phyloP scores from a whole-genome alignment of 2,329 filamentous ascomycete genomes.

The Phoma sp. region DNA sequence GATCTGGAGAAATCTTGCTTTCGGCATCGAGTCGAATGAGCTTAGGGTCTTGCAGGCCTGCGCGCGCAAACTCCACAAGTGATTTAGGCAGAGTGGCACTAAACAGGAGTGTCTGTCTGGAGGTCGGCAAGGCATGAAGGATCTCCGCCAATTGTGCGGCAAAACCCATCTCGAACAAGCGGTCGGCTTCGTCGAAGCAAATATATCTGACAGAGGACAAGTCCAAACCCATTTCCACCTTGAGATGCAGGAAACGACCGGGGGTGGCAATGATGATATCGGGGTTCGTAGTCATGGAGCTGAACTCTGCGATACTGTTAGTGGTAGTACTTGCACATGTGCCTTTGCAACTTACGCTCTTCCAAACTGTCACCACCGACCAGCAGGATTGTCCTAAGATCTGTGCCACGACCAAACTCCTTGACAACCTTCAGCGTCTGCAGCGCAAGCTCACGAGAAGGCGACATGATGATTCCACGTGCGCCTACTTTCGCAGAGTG shows the following conservation, averaged over 20 bases:
- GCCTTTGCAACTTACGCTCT: conserved; percentile 63
- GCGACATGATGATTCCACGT: conserved; percentile 86
- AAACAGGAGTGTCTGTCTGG: conserved; percentile 90
- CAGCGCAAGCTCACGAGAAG: conserved; percentile 90
- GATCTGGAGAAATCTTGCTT: conserved; percentile 92
- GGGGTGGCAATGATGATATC: conserved; percentile 98
- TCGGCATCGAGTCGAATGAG: conserved; percentile 91
- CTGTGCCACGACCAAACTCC: conserved; percentile 88
- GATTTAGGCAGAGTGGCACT: conserved; percentile 94
- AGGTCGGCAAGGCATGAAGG: conserved; percentile 82
- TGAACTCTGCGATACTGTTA: conserved; percentile 66
- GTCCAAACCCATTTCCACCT: conserved; percentile 94
- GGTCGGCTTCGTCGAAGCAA: conserved; percentile 96
- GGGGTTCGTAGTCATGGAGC: conserved; percentile 89
- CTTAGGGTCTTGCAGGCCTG: conserved; percentile 89
- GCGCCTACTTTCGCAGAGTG: conserved; percentile 89
- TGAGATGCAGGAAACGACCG: conserved; percentile 93
- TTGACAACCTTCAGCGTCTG: conserved; percentile 97
- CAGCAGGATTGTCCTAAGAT: conserved; percentile 86
- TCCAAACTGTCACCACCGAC: conserved; percentile 96
- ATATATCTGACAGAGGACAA: conserved; percentile 92
- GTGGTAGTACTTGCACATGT: not conserved
- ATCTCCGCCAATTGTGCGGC: conserved; percentile 93
- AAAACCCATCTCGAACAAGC: conserved; percentile 98
- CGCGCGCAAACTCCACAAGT: conserved; percentile 92